These are phyloP conservation scores for Trichoderma aggressivum DNA, from an alignment of 2,329 filamentous ascomycete genomes.

Conservation along the genomic window DNA sequence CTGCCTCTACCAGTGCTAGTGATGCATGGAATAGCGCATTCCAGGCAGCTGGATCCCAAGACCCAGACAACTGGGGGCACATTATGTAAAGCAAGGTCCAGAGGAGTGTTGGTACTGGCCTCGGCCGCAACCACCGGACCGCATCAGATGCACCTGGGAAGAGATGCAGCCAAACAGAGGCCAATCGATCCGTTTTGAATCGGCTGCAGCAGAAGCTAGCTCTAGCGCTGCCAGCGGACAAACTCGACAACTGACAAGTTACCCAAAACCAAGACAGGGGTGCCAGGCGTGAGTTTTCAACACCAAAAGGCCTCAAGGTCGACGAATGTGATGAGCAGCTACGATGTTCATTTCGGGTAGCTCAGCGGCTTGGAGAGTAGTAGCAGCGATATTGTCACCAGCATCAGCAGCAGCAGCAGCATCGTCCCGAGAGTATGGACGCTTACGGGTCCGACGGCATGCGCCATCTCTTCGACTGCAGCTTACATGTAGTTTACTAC, in stretches of 20 bases:
- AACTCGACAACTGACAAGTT: neutral
- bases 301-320: neutral
- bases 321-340: neutral
- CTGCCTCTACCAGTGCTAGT: neutral
- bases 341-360: neutral
- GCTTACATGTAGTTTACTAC: neutral
- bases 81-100: neutral
- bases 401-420: neutral
- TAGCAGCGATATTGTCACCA: neutral
- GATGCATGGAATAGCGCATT: neutral
- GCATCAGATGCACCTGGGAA: neutral
- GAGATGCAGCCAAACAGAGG: neutral
- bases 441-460: slow-evolving; percentile 10
- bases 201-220: neutral
- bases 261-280: neutral
- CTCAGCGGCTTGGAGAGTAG: neutral
- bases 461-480: neutral
- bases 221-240: neutral
- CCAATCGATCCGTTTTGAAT: neutral
- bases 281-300: neutral
- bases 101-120: neutral
- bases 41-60: neutral
- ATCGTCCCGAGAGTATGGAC: neutral
- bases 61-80: neutral
- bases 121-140: neutral